Evolutionary conservation across 1,284 basidiomycete genomes (phyloP), one percentile per base, ranked within the genome.

Genomic region (Cryptococcus jaspeensis): DNA sequence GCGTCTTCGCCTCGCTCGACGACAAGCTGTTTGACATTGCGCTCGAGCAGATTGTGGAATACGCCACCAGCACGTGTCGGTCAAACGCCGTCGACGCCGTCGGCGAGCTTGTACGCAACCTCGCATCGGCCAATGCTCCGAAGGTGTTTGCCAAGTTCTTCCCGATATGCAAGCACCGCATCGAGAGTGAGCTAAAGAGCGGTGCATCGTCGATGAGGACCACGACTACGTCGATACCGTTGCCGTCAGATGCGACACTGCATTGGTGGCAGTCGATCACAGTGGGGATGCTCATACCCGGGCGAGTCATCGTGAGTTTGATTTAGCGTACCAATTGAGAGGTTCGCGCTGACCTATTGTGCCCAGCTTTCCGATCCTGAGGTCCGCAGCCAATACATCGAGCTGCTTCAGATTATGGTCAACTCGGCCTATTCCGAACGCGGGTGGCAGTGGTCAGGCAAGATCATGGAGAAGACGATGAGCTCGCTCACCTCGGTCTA

Each of bases 131-230:
- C 9, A 83, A 87, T 58, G 87, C 92, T 9, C 82, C 84, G 59
- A 85, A 87, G 79, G 89, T 87, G 1, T 84, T 96, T 56, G 82
- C 84, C 54, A 88, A 85, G 67, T 88, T 98, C 74, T 78, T 97
- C 62, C 87, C 89, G 0, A 84, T 87, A 60, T 95, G 91, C 72
- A 81, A 84, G 20, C 78, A 80, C n/a, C 87, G 90, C 67, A 92
- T 98, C 55, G 84, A 87, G 59, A 84, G 87, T 49, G 95, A 99
- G 74, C 78, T 99, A 47, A 88, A 85, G 62, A 85, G 92, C 60
- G 96, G 96, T 1, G 94, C 96, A 0, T 94, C 92, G n/a, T 90
- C 89, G 57, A 82, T 87, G 37, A 82, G 92, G 32, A 97, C 92
- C 8, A 98, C 93, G 1, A 87, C 87, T 2, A 93, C 92, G 0